Evolutionary conservation across 2,329 filamentous ascomycete species (phyloP), one percentile per base, ranked within the genome.

Genomic region (Cordyceps farinosa): DNA sequence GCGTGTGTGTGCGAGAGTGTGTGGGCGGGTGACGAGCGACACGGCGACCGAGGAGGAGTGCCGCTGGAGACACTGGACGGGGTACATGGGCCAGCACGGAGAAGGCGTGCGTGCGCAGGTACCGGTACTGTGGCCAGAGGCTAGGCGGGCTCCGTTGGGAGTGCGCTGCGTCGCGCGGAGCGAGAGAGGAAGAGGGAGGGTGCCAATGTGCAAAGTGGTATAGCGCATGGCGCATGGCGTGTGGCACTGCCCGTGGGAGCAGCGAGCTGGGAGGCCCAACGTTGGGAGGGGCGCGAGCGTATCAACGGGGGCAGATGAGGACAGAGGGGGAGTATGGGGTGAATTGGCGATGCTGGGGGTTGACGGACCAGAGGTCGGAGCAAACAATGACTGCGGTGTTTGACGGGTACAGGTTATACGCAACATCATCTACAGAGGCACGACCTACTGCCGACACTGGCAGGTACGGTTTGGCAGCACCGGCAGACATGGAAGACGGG

Each of bases 11-110:
- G 60, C 40, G 58, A 45, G 58, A 34, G 60, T 55, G 40, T 62
- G 61, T 52, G 60, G 52, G 55, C 38, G 51, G 47, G 51, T 10
- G 58, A 68, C 64, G 64, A 67, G 62, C 66, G 59, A 64, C 66
- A 64, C 66, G 63, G 63, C 62, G 61, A 62, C 60, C 45, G 56
- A 60, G 53, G 60, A 57, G 61, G 56, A 60, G 65, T 59, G 50
- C 36, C 50, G 50, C 32, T 36, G 36, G 38, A 32, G 50, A 36
- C 50, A 32, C 32, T 36, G 36, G 38, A 32, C 27, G 15, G 10
- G 61, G 56, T 65, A 64, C 44, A 30, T 48, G 52, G 58, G 66
- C 60, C 53, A 53, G 13, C 38, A 36, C 11, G 40, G 40, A 15
- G 9, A 13, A 17, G 22, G 10, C 13, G 15, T 29, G 29, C 36